Evolutionary conservation across 176 grass and related monocot genomes (phyloP), one percentile per base, ranked within the genome.

Genomic region (Oryza officinalis): DNA sequence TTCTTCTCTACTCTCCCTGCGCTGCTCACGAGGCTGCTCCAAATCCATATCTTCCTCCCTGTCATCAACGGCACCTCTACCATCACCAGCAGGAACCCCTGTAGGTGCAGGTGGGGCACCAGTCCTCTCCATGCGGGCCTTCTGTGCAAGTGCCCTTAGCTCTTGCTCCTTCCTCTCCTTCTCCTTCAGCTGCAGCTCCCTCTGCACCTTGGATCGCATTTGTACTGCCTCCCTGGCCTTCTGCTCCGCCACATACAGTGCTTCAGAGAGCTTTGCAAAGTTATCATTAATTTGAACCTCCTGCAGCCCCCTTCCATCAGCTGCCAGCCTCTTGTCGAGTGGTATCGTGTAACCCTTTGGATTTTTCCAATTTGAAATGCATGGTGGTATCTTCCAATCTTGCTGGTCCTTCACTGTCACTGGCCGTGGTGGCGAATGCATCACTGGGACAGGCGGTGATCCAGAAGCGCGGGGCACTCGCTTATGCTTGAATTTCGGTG

Each of bases 311-410:
- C 96, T 88, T 2, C 96, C 96, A 27, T 98, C 96, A 63, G 96
- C 96, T 31, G 96, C 96, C 80, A 98, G 47, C 81, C 96, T 83
- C 77, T 98, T 98, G 69, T 98, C 96, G 61, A 98, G 89, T 13
- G 95, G 96, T 70, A 98, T 98, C 3, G 96, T 98, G 67, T 98
- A 98, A 60, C 96, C 96, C 88, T 98, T 98, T 13, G 96, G 96
- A 27, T 98, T 98, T 78, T 98, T 98, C 96, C 96, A 98, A 69
- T 98, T 98, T n/a, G 96, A 98, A 28, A 98, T 98, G 66, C 96
- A 98, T 30, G 96, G 96, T 6, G 96, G 96, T 26, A 98, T 98
- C 93, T 98, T 98, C 95, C 95, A 98, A 72, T 98, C 95, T 79
- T 98, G 95, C 63, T 98, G 95, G 33, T 98, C 95, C 87, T 98